Percentiles rank a stretch among this genome's conserved stretches.
These are phyloP conservation scores for Thermomucor indicae-seudaticae DNA, from an alignment of 371 early-diverging fungal species.

Conservation along the genomic window DNA sequence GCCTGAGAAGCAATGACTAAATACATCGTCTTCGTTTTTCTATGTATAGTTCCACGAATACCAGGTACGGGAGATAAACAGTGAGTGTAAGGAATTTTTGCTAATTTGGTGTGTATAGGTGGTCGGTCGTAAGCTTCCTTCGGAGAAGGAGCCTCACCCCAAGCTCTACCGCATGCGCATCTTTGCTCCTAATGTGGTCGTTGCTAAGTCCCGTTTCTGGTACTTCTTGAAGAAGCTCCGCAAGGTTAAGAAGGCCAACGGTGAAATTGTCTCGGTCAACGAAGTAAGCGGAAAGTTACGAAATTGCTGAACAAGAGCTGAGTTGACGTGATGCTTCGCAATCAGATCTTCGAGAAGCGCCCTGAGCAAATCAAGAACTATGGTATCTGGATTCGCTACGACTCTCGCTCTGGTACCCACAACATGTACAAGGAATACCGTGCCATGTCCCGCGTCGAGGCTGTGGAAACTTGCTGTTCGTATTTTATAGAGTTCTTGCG, in stretches of 20 bases:
- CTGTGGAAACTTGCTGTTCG: conserved; percentile 86
- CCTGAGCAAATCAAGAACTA: conserved; percentile 97
- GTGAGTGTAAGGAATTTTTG: neutral
- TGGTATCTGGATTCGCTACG: conserved; percentile 99
- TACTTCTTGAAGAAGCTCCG: conserved; percentile 98
- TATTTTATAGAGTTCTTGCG: neutral
- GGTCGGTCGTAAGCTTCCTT: conserved; percentile 93
- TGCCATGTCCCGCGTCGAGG: conserved; percentile 91
- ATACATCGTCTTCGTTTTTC: no score
- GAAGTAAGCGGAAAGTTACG: conserved; percentile 50
- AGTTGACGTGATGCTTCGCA: neutral
- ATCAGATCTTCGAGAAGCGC: conserved; percentile 91
- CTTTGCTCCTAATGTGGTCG: conserved; percentile 98
- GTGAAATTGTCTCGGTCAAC: conserved; percentile 97
- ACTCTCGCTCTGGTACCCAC: conserved; percentile 99
- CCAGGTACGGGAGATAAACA: neutral
- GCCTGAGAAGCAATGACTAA: no score
- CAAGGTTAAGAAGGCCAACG: conserved; percentile 98
- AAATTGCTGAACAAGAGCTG: neutral
- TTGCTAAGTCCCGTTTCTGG: conserved; percentile 99
- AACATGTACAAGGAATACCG: conserved; percentile 99
- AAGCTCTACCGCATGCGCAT: conserved; percentile 98
- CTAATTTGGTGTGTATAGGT: conserved; percentile 48
- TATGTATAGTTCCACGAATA: neutral
- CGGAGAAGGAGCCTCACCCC: conserved; percentile 91